Evolutionary conservation across 2,329 filamentous ascomycete species (phyloP), one percentile per base, ranked within the genome.

Genomic region (Clonostachys solani): DNA sequence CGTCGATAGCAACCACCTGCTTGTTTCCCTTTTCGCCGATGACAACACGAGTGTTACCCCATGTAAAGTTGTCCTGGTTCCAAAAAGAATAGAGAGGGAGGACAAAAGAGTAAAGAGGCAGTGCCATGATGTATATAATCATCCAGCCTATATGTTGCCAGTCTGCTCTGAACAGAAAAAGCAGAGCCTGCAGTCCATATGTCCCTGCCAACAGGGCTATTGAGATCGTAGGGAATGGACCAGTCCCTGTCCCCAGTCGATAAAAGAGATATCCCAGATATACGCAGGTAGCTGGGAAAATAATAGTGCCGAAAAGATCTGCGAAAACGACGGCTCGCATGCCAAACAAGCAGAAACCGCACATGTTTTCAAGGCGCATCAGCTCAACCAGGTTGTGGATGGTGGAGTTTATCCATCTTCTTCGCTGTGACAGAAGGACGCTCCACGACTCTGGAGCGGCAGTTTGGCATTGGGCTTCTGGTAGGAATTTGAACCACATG

Each of bases 81-180:
- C 94, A 99, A 85, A 99, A 99, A 1, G 92, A 96, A 74, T 97
- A 99, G 53, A 99, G 73, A 1, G 94, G 94, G 12, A 99, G 80
- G 52, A 95, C 64, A 59, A 99, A 89, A 5, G 87, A 94, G 74
- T 92, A 96, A 57, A 99, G 87, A 0, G 94, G 94, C 74, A 88
- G 96, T 4, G 94, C 94, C 15, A 95, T 58, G 52, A 99, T 79
- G 71, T 99, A 99, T 63, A 99, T 97, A 55, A 99, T 86, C 92
- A 99, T 97, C 94, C 94, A 99, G 56, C 94, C 94, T 50, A 99
- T 82, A 63, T 97, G 92, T 65, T 99, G 92, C 94, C 94, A 99
- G 68, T 97, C 90, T 45, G 94, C 81, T 74, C 96, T 96, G 58
- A 97, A 76, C 57, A 97, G 91, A 73, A 99, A 99, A 60, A 99